Evolutionary conservation across 2,329 filamentous ascomycete genomes (phyloP).

Genomic region (Cercospora sp.): DNA sequence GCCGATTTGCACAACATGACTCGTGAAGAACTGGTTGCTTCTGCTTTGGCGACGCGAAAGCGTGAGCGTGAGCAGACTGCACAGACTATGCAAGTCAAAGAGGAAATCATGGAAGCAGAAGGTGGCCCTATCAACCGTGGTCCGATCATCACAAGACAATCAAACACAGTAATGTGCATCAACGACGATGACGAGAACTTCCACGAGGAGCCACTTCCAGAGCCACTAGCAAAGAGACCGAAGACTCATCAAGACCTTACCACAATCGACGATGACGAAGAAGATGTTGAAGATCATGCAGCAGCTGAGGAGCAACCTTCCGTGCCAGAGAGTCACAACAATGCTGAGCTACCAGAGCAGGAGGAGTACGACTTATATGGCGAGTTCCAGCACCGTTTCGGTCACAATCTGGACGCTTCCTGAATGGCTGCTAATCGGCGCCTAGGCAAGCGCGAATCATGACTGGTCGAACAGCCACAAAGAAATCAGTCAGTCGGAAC

Average conservation of each 20-base stretch:
- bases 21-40: not conserved
- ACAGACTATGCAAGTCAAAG: not conserved
- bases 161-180: not conserved
- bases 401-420: not conserved
- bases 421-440: not conserved
- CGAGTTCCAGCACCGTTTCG: not conserved
- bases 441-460: not conserved
- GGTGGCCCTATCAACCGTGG: not conserved
- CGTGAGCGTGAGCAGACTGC: not conserved
- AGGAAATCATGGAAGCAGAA: slow-evolving; percentile 2
- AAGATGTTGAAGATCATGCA: not conserved
- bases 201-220: not conserved
- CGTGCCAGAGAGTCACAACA: not conserved
- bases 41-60: not conserved
- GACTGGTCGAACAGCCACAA: not conserved
- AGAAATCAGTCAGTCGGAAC: no score
- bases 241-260: not conserved
- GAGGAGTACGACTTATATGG: not conserved
- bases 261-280: not conserved
- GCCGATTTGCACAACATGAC: not conserved
- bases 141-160: not conserved
- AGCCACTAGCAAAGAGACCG: not conserved
- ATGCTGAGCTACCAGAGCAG: not conserved
- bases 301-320: not conserved
- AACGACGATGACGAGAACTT: not conserved